phyloP scores from a whole-genome alignment of 2,329 filamentous ascomycete species.

The Alternaria brassicicola region DNA sequence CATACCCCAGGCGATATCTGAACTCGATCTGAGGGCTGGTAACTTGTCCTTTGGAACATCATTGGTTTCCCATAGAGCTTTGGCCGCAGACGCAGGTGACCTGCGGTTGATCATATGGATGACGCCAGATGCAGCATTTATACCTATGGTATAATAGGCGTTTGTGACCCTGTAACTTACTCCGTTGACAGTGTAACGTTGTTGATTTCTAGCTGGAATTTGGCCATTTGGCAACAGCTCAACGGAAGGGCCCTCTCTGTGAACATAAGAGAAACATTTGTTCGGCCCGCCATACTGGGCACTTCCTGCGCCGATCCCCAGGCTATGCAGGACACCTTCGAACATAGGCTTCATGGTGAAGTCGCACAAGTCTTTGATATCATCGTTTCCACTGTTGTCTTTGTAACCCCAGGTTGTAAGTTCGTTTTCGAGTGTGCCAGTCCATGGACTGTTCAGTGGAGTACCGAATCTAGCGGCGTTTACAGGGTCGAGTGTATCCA shows the following conservation, averaged over 20 bases:
- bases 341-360: neutral
- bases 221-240: constrained; percentile 1
- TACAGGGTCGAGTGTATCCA: neutral
- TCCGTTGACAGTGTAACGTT: neutral
- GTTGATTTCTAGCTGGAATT: neutral
- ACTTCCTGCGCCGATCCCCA: neutral
- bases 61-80: neutral
- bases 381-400: neutral
- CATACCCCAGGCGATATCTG: constrained; percentile 17
- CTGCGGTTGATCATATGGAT: neutral
- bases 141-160: neutral
- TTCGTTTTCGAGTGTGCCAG: neutral
- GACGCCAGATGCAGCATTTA: neutral
- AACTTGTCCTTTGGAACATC: neutral
- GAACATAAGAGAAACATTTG: neutral
- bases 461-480: neutral
- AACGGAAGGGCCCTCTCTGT: neutral
- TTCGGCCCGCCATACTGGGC: neutral
- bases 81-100: neutral
- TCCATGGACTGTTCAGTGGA: neutral
- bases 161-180: neutral
- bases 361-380: neutral
- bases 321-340: neutral
- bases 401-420: neutral
- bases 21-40: constrained; percentile 8